Evolutionary conservation across 192 early-diverging fungal species (phyloP).

Genomic region (Coemansia erecta): DNA sequence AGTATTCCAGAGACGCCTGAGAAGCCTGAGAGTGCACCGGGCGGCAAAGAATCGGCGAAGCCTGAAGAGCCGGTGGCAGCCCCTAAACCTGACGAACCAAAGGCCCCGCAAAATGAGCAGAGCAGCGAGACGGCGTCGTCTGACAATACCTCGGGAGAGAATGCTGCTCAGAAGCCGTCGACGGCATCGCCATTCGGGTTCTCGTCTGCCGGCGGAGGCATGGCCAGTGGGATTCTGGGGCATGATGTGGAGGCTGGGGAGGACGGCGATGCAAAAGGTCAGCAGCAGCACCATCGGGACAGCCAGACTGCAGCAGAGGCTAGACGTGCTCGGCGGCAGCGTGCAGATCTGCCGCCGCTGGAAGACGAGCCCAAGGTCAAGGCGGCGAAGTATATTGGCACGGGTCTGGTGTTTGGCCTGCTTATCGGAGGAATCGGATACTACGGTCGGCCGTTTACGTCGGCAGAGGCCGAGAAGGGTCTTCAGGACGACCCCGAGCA

Average conservation of each 20-base stretch:
- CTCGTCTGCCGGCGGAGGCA: slow-evolving; percentile 38
- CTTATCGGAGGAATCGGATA: slow-evolving; percentile 44
- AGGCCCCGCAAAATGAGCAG: background rate
- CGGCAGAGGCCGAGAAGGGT: slow-evolving; percentile 36
- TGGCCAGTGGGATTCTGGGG: slow-evolving; percentile 47
- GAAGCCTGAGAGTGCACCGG: slow-evolving; percentile 5
- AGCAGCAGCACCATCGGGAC: slow-evolving; percentile 16
- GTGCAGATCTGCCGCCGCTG: slow-evolving; percentile 51
- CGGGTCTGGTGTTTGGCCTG: slow-evolving; percentile 41
- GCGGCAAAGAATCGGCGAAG: slow-evolving; percentile 2
- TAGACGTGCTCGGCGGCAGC: slow-evolving; percentile 50
- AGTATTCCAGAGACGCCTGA: slow-evolving; percentile 13
- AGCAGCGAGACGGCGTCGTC: background rate
- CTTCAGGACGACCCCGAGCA: slow-evolving; percentile 37
- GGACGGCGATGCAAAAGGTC: slow-evolving; percentile 1
- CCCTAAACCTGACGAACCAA: too few species aligned
- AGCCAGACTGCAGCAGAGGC: slow-evolving; percentile 46
- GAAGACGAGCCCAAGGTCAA: slow-evolving; percentile 50
- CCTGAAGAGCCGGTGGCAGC: too few species aligned
- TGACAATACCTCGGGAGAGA: too few species aligned
- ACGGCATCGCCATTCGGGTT: slow-evolving; percentile 49
- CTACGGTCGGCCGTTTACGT: slow-evolving; percentile 43
- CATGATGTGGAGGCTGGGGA: slow-evolving; percentile 9
- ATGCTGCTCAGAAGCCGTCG: background rate
- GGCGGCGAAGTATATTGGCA: slow-evolving; percentile 46